Conservation (phyloP, 164 flowering plant species). For the Warburgia ugandensis region DNA sequence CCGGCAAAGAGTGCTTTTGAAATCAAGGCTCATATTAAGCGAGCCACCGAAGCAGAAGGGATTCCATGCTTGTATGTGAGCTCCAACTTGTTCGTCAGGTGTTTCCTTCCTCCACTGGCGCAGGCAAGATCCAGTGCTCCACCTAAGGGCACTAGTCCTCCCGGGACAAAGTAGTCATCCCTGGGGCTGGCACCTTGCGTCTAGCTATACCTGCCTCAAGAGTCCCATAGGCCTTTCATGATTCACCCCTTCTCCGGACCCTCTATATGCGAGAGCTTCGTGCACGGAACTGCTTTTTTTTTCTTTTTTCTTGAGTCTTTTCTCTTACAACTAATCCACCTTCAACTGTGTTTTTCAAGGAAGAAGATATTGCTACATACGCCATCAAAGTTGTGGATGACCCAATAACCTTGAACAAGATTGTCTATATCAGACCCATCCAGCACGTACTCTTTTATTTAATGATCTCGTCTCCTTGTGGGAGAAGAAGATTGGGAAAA, state of each 20-base stretch:
- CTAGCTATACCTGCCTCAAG: slow-evolving; percentile 10
- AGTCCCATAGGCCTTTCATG: too few relatives aligned
- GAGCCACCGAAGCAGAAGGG: slow-evolving; percentile 44
- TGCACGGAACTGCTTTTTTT: too few relatives aligned
- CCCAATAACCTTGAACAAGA: slow-evolving; percentile 66
- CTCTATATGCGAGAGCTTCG: too few relatives aligned
- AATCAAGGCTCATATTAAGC: slow-evolving; percentile 33
- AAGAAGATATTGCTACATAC: slow-evolving; percentile 52
- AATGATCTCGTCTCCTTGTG: slow-evolving; percentile 55
- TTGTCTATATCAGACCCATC: slow-evolving; percentile 46
- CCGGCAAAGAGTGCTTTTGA: slow-evolving; percentile 42
- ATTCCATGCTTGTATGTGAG: slow-evolving; percentile 46
- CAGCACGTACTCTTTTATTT: slow-evolving; percentile 36
- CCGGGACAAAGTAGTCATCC: slow-evolving; percentile 44
- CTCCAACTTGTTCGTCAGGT: slow-evolving; percentile 39
- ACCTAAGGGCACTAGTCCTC: too few relatives aligned
- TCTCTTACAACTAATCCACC: slow-evolving; percentile 35
- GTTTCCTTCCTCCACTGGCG: slow-evolving; percentile 33
- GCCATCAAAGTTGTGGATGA: slow-evolving; percentile 61
- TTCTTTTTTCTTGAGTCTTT: too few relatives aligned
- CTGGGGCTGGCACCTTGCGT: slow-evolving; percentile 52
- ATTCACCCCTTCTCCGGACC: too few relatives aligned
- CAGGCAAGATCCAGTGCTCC: slow-evolving; percentile 42
- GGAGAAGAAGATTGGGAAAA: slow-evolving; percentile 70
- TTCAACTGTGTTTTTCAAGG: slow-evolving; percentile 45